Evolutionary conservation across 805 yeast species (phyloP), one percentile per base, ranked within the genome.

Genomic region (Candida silvicultrix): DNA sequence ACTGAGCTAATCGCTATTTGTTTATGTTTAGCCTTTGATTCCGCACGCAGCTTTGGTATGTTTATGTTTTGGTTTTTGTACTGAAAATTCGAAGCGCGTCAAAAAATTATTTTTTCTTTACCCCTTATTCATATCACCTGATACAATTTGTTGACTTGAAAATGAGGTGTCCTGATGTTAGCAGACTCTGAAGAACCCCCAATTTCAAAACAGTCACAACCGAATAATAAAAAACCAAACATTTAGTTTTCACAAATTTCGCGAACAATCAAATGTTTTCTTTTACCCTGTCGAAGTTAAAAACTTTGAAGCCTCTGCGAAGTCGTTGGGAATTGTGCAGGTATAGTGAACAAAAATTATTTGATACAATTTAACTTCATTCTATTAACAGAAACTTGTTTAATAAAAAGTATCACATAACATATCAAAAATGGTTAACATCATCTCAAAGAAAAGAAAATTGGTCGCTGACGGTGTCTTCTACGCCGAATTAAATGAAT

Each of bases 381-480:
- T 5, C 18, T 36, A 36, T 18, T 19, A 20, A 10, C 20, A 16
- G 8, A 34, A 11, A n/a, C 21, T 22, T 34, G 35, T 22, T 29
- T 19, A 37, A 42, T 38, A 40, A 4, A 8, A 11, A 7, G 12
- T 28, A 11, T 15, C 38, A 5, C 16, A 29, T 32, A 37, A 31
- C 16, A 47, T 45, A 45, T 32, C 20, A 53, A 56, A 51, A 46
- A 59, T 59, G 63, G 62, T 59, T 55, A 45, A 42, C 53, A 57
- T 77, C 69, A 85, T 90, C 74, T 92, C 98, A 70, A 88, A 89
- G 81, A 92, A 89, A 81, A 90, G 97, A 88, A 90, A 90, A 90
- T 86, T 90, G 71, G 98, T 94, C 73, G 97, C 97, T 77, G 99
- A 94, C 83, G 99, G 99, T 88, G 99, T 94, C 69, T 89, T 94